phyloP scores from a whole-genome alignment of 1,284 basidiomycete species.

The Moesziomyces aphidis region DNA sequence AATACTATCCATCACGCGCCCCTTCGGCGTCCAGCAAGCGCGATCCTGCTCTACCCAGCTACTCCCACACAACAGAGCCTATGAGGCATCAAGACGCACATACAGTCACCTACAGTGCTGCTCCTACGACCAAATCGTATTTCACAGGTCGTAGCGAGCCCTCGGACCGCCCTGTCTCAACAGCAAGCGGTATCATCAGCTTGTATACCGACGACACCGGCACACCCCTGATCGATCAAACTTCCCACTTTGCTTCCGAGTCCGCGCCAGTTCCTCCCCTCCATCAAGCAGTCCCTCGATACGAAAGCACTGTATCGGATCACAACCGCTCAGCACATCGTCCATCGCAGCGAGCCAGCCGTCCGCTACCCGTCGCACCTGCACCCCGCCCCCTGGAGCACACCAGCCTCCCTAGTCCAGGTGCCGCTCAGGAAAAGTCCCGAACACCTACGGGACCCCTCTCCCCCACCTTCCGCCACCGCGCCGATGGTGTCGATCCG shows the following conservation, averaged over 20 bases:
- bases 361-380: slow-evolving; percentile 37
- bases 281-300: slow-evolving; percentile 1
- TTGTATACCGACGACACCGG: slow-evolving; percentile 40
- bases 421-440: slow-evolving; percentile 1
- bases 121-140: slow-evolving; percentile 1
- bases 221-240: slow-evolving; percentile 17
- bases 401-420: slow-evolving; percentile 8
- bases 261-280: slow-evolving; percentile 3
- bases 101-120: background rate
- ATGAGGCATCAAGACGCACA: background rate
- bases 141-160: slow-evolving; percentile 1
- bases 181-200: slow-evolving; percentile 55
- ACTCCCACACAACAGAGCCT: background rate
- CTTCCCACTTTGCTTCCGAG: slow-evolving; percentile 6
- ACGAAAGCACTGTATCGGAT: slow-evolving; percentile 3
- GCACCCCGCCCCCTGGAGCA: slow-evolving; percentile 6
- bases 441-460: slow-evolving; percentile 1
- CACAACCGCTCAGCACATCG: slow-evolving; percentile 4
- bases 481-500: slow-evolving; percentile 2
- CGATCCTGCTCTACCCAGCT: background rate
- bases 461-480: slow-evolving; percentile 13
- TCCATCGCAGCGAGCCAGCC: slow-evolving; percentile 25
- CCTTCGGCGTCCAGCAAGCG: background rate
- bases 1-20: too few relatives aligned
- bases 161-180: slow-evolving; percentile 31